These are phyloP conservation scores for Hymenoscyphus occultus DNA, from an alignment of 2,329 filamentous ascomycete genomes.

Conservation along the genomic window DNA sequence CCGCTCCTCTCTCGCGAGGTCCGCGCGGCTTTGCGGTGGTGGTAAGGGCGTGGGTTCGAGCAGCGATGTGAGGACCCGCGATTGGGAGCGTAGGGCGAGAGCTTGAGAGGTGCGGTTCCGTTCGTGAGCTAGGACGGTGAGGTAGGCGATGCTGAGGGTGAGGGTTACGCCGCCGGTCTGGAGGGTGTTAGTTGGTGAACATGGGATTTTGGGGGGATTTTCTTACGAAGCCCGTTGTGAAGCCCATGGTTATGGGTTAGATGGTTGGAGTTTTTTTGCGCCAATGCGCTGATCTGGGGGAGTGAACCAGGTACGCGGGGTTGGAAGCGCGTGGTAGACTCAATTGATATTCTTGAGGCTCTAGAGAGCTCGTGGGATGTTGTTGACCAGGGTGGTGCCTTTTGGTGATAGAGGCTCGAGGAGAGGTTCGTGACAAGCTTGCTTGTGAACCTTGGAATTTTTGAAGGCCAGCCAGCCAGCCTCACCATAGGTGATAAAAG, in stretches of 20 bases:
- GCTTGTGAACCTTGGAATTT: neutral
- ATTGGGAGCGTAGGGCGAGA: constrained; percentile 55
- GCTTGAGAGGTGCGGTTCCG: constrained; percentile 61
- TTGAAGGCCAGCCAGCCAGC: neutral
- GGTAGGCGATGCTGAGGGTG: constrained; percentile 69
- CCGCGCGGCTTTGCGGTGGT: constrained; percentile 49
- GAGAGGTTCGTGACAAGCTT: constrained; percentile 12
- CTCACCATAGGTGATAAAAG: neutral
- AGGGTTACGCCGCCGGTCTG: constrained; percentile 75
- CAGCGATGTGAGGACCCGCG: constrained; percentile 51
- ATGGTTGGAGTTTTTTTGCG: constrained; percentile 15
- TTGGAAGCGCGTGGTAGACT: constrained; percentile 1
- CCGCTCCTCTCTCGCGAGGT: constrained; percentile 50
- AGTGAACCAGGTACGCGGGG: neutral
- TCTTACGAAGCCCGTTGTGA: constrained; percentile 72
- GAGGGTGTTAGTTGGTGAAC: constrained; percentile 16
- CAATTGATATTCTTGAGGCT: constrained; percentile 22
- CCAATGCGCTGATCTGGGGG: constrained; percentile 15
- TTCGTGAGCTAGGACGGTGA: constrained; percentile 67
- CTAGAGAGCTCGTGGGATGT: constrained; percentile 19
- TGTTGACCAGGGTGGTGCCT: constrained; percentile 16
- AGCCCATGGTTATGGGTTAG: constrained; percentile 56
- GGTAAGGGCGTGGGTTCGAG: constrained; percentile 48
- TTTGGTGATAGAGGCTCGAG: constrained; percentile 15
- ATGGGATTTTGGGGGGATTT: constrained; percentile 20